Evolutionary conservation across 176 grass and related monocot genomes (phyloP).

Genomic region (Lolium multiflorum): DNA sequence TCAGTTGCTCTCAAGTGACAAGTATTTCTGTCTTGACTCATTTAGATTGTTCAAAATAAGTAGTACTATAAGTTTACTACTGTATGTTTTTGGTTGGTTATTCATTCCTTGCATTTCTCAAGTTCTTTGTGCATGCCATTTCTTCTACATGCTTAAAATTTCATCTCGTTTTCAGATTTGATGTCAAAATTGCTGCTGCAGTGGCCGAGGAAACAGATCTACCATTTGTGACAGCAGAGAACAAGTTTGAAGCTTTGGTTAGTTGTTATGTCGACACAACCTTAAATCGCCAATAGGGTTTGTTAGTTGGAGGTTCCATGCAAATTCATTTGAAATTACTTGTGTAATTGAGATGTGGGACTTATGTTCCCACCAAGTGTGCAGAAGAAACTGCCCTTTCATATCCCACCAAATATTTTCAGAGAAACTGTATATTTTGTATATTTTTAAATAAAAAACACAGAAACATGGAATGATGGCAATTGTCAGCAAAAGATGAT

Average conservation of each 20-base stretch:
- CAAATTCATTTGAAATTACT: neutral
- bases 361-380: neutral
- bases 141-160: slow-evolving; percentile 36
- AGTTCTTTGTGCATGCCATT: slow-evolving; percentile 33
- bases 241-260: slow-evolving; percentile 99
- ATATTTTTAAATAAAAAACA: slow-evolving; percentile 15
- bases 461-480: neutral
- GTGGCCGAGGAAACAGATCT: slow-evolving; percentile 90
- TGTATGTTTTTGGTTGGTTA: slow-evolving; percentile 18
- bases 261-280: slow-evolving; percentile 50
- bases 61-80: slow-evolving; percentile 2
- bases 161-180: slow-evolving; percentile 71
- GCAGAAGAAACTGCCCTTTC: neutral
- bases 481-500: slow-evolving; percentile 4
- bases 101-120: slow-evolving; percentile 19
- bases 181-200: slow-evolving; percentile 91
- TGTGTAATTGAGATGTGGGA: neutral
- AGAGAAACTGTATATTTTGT: neutral
- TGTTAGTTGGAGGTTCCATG: neutral
- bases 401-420: neutral
- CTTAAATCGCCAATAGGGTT: neutral
- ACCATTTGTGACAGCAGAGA: slow-evolving; percentile 96
- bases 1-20: slow-evolving; percentile 28
- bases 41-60: slow-evolving; percentile 10
- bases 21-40: neutral